Base-by-base conservation (phyloP, 768 basidiomycete genomes). In the Auriscalpium orientale region DNA sequence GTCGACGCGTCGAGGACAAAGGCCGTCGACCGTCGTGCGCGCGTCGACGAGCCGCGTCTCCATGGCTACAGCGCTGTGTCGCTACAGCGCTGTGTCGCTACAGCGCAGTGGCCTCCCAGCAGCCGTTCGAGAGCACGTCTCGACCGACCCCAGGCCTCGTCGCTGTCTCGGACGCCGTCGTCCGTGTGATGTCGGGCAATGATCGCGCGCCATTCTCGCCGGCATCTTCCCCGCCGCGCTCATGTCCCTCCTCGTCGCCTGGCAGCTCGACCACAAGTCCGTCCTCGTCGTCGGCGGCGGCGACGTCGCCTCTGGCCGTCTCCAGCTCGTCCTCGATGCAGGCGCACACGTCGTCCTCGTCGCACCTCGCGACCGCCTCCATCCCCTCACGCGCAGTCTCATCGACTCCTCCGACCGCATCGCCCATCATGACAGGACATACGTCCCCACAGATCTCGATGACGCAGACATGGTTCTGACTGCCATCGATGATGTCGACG, bases 201-300 rank as follows among this genome's bases (percentile, higher is more conserved):
- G n/a, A n/a, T n/a, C n/a, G n/a, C n/a, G n/a, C n/a, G n/a, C n/a
- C n/a, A n/a, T n/a, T n/a, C n/a, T n/a, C n/a, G n/a, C n/a, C n/a
- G n/a, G n/a, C n/a, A n/a, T n/a, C n/a, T n/a, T n/a, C n/a, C 38
- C 38, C 9, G 10, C 28, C 50, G 20, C 38, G 16, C 9, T 40
- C 10, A 84, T 83, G 8, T 95, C 94, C 1, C 80, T 98, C 46
- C 80, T 98, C 43, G 75, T 98, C 60, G 95, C 97, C 37, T 97
- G 91, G 89, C 94, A 95, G 70, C 87, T 98, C 68, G 84, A 81
- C 56, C 73, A 79, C 62, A 92, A 89, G 63, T 78, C 75, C 18
- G 91, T 97, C 47, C 86, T 98, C 66, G 81, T 98, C 64, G 82
- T 98, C 62, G 97, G 97, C 45, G 97, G 95, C 9, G 97, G 97